A percentile compares a stretch with the other conserved stretches of the same genome.
Evolutionary conservation across 1,284 basidiomycete species (phyloP).

Genomic region (Psilocybe mexicana): DNA sequence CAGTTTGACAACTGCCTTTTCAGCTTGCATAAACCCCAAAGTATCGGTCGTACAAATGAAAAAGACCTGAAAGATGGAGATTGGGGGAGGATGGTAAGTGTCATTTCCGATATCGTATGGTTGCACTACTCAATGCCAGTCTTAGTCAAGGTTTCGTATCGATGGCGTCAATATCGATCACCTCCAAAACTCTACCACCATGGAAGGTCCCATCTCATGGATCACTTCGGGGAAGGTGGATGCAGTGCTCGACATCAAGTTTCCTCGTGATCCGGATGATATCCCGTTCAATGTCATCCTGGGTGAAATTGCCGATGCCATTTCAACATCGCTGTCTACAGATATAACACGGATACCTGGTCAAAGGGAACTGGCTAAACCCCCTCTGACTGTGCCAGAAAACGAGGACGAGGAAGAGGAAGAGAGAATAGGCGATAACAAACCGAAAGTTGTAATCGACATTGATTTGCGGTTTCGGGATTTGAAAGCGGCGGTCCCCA

Average conservation of each 20-base stretch:
- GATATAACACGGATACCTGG: slow-evolving; percentile 81
- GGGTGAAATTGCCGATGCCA: slow-evolving; percentile 88
- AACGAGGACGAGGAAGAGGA: slow-evolving; percentile 35
- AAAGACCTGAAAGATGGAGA: slow-evolving; percentile 79
- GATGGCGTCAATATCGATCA: slow-evolving; percentile 98
- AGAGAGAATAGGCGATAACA: slow-evolving; percentile 34
- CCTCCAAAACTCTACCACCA: slow-evolving; percentile 81
- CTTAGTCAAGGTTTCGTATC: slow-evolving; percentile 89
- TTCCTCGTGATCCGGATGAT: slow-evolving; percentile 81
- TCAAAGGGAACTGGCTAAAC: slow-evolving; percentile 84
- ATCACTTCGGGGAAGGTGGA: slow-evolving; percentile 96
- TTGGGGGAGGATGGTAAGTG: slow-evolving; percentile 84
- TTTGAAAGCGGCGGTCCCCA: slow-evolving; percentile 92
- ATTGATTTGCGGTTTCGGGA: slow-evolving; percentile 96
- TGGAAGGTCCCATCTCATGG: slow-evolving; percentile 93
- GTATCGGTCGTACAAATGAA: slow-evolving; percentile 87
- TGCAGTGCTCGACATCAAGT: slow-evolving; percentile 96
- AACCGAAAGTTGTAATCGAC: slow-evolving; percentile 75
- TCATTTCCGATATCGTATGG: background rate
- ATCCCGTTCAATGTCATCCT: slow-evolving; percentile 87
- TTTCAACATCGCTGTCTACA: slow-evolving; percentile 56
- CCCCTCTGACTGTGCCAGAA: slow-evolving; percentile 76
- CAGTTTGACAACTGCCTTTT: slow-evolving; percentile 98
- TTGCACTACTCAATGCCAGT: slow-evolving; percentile 1
- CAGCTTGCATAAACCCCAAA: slow-evolving; percentile 96